Evolutionary conservation across 2,329 filamentous ascomycete species (phyloP), one percentile per base, ranked within the genome.

Genomic region (Microdochium nivale): DNA sequence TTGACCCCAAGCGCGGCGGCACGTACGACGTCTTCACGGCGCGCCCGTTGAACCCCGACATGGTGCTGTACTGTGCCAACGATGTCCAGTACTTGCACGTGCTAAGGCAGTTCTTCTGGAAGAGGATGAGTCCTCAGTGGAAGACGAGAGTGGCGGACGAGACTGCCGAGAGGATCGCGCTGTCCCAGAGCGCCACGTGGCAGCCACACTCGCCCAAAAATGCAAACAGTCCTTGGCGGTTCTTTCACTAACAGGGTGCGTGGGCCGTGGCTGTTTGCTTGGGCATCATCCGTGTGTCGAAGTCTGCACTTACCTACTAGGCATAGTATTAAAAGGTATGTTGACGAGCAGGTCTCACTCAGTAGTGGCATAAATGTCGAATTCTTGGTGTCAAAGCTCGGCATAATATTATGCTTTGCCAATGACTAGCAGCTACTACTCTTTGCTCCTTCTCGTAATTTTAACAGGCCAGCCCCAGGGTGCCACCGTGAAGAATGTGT

Each of bases 21-120:
- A 61, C 54, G 10, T 75, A 73, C 55, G 63, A 70, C 14, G 69
- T 77, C 0, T 80, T 80, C 58, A 70, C 73, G 52, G 49, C 63
- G 46, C 66, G 76, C 0, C 77, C 78, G 0, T 53, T 80, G 7
- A 43, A 54, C 0, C 11, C 56, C 2, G 68, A 68, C 0, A 65
- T 79, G 2, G 51, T 61, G 23, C 13, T 56, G 0, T 81, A 80
- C 60, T 79, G 76, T 55, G 62, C 65, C 2, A 64, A 72, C 24
- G 75, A 80, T 55, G 70, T 80, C 1, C 44, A 58, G 8, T 61
- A 67, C 32, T 59, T 80, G 53, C 65, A 74, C 1, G 52, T 59
- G 33, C 54, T 74, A 11, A 63, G 60, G 56, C 47, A 58, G 25
- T 25, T 65, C 24, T 65, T 68, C 53, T 52, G 62, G 55, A 1